phyloP scores from a whole-genome alignment of 495 filamentous ascomycete species.

The Trichoderma virens region DNA sequence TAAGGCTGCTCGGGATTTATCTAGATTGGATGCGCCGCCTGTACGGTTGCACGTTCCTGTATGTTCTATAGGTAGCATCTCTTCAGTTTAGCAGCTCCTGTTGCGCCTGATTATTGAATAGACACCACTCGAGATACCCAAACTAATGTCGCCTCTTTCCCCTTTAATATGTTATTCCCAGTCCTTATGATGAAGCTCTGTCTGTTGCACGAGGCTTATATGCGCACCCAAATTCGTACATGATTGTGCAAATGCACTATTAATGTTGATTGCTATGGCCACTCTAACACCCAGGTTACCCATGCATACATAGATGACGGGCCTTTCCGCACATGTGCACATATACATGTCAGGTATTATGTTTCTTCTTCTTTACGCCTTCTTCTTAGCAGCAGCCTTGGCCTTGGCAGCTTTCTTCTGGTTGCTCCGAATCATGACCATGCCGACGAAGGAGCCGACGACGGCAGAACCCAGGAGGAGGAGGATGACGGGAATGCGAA shows the following conservation, averaged over 20 bases:
- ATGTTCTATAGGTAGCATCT: not conserved
- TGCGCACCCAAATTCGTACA: too few relatives aligned
- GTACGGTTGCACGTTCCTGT: not conserved
- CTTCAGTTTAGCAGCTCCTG: not conserved
- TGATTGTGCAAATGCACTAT: not conserved
- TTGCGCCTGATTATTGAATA: not conserved
- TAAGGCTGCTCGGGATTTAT: not conserved
- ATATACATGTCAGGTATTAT: not conserved
- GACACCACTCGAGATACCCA: conserved; percentile 6
- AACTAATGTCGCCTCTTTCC: not conserved
- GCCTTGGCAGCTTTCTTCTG: conserved; percentile 94
- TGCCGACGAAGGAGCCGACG: conserved; percentile 89
- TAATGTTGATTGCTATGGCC: not conserved
- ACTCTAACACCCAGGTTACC: not conserved
- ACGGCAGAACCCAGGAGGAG: conserved; percentile 87
- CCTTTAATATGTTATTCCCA: not conserved
- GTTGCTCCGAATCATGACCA: conserved; percentile 99
- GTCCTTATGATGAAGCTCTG: too few relatives aligned
- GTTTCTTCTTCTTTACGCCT: conserved; percentile 27
- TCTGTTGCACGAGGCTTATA: too few relatives aligned
- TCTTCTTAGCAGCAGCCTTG: conserved; percentile 66
- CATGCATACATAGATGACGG: not conserved
- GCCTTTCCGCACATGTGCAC: not conserved
- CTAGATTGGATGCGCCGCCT: conserved; percentile 3
- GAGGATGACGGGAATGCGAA: conserved; percentile 95